Evolutionary conservation across 768 basidiomycete genomes (phyloP).

Genomic region (Neoboletus brunneissimus): DNA sequence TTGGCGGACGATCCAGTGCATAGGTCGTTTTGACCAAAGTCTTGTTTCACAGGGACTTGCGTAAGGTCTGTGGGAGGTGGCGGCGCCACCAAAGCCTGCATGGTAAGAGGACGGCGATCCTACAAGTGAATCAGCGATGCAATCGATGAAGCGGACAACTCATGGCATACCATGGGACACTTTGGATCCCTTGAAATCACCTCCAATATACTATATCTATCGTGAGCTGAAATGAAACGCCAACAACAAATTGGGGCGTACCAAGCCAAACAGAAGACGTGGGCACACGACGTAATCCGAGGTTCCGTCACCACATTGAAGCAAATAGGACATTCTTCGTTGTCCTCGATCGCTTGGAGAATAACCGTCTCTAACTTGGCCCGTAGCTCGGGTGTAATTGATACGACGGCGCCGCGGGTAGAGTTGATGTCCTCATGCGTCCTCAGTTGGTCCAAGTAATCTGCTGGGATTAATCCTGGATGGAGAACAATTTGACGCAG

Average conservation of each 20-base stretch:
- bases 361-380: constrained; percentile 55
- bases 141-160: not conserved
- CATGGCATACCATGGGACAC: constrained; percentile 68
- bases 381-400: constrained; percentile 54
- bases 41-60: constrained; percentile 47
- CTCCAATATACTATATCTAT: constrained; percentile 55
- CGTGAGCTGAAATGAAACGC: not conserved
- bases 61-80: constrained; percentile 67
- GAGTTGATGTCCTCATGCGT: constrained; percentile 26
- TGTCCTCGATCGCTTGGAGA: constrained; percentile 70
- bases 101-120: constrained; percentile 66
- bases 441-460: constrained; percentile 66
- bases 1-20: constrained; percentile 72
- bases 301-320: constrained; percentile 59
- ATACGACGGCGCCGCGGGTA: constrained; percentile 22
- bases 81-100: constrained; percentile 59
- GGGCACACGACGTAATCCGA: constrained; percentile 70
- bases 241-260: constrained; percentile 26
- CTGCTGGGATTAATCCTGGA: constrained; percentile 66
- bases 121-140: constrained; percentile 26
- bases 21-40: constrained; percentile 40
- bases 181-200: constrained; percentile 67
- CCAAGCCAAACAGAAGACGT: constrained; percentile 73
- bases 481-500: constrained; percentile 81
- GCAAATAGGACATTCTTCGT: constrained; percentile 81